Base-by-base conservation (phyloP, 2,329 filamentous ascomycete genomes). In the Diaporthe sp. region DNA sequence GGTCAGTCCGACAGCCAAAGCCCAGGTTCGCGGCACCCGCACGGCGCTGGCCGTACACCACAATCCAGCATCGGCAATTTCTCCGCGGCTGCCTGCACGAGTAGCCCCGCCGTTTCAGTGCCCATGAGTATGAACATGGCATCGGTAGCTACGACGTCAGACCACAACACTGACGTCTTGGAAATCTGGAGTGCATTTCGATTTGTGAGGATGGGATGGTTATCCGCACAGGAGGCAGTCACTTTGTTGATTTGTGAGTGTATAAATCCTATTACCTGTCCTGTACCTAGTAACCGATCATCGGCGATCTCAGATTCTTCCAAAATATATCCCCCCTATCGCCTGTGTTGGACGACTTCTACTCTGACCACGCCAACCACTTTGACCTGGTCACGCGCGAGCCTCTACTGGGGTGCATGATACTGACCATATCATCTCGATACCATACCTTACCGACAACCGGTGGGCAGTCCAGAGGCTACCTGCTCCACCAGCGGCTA, bases 181-280 rank as follows among this genome's bases (percentile, higher is more conserved):
- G 56, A 59, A n/a, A n/a, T 61, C 3, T 61, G 58, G 58, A 61
- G n/a, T 30, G 58, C 58, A 30, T 61, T 61, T 4, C 58, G 35
- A 8, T 42, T 61, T 15, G 35, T 61, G n/a, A 42, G 58, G n/a
- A 61, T 61, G 58, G 37, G 58, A 0, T 42, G 35, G 58, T n/a
- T 61, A 12, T 61, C 58, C 37, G 58, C 58, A 15, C 58, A 42
- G 15, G 58, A 61, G 58, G 58, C 58, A 39, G 35, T 61, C 15
- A 19, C 35, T 1, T 61, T 27, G 58, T 61, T 27, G 58, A 61
- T 39, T 22, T 61, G 58, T 61, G 35, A 30, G 58, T 42, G 2
- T 5, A 12, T 1, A 30, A 27, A 10, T 6, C 0, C 2, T 39
- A 30, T 10, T 10, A 19, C 13, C 13, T 47, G n/a, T 8, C 44